phyloP scores from a whole-genome alignment of 2,329 filamentous ascomycete species.

The Paecilomyces niveus region DNA sequence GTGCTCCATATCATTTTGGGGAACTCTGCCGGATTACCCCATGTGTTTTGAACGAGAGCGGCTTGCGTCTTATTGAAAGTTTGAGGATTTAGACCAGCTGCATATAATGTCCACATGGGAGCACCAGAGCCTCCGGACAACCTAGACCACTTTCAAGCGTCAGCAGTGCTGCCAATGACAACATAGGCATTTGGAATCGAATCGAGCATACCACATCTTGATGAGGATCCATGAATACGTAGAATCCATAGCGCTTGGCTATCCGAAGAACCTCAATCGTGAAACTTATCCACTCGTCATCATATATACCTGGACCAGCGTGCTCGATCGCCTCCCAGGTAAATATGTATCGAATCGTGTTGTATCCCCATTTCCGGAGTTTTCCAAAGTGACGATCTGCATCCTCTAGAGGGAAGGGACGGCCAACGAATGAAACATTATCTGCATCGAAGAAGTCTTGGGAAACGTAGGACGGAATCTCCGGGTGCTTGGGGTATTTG shows the following conservation, averaged over 20 bases:
- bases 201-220: slow-evolving; percentile 72
- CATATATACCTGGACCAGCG: slow-evolving; percentile 81
- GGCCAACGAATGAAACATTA: slow-evolving; percentile 76
- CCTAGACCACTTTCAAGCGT: slow-evolving; percentile 67
- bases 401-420: slow-evolving; percentile 77
- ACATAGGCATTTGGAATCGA: neutral
- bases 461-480: slow-evolving; percentile 70
- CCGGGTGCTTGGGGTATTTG: slow-evolving; percentile 77
- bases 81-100: slow-evolving; percentile 81
- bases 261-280: slow-evolving; percentile 78
- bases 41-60: slow-evolving; percentile 91
- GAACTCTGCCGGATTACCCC: slow-evolving; percentile 73
- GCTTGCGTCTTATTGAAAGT: slow-evolving; percentile 82
- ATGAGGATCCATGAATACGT: slow-evolving; percentile 97
- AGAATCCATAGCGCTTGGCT: slow-evolving; percentile 87
- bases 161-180: slow-evolving; percentile 14
- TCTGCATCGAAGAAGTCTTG: slow-evolving; percentile 89
- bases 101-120: slow-evolving; percentile 96
- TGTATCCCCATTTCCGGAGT: slow-evolving; percentile 85
- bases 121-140: slow-evolving; percentile 92
- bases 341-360: slow-evolving; percentile 92
- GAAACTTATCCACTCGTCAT: slow-evolving; percentile 87
- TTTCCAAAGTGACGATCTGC: slow-evolving; percentile 81
- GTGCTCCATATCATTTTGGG: slow-evolving; percentile 99
- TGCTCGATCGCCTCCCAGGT: slow-evolving; percentile 99